Percentiles rank a stretch among this genome's conserved stretches.
phyloP scores from a whole-genome alignment of 352 stramenopile genomes.

The Phytophthora pistaciae region DNA sequence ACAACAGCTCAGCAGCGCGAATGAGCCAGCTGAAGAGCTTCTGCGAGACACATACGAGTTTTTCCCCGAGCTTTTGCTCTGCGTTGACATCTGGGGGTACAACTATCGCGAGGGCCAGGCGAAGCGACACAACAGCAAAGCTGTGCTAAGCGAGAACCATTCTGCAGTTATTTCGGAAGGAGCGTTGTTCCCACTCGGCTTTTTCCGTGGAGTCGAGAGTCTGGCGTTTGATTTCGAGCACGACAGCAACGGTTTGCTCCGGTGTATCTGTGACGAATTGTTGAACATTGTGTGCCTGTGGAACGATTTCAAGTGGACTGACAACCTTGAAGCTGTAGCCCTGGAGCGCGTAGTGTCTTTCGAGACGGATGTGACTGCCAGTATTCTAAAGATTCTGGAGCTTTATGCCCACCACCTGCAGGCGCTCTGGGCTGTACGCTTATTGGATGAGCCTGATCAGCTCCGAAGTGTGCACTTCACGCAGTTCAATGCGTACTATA shows the following conservation, averaged over 20 bases:
- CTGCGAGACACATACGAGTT: conserved; percentile 73
- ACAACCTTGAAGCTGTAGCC: conserved; percentile 55
- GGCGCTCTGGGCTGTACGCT: conserved; percentile 57
- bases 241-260: conserved; percentile 63
- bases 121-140: conserved; percentile 29
- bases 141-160: conserved; percentile 14
- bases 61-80: conserved; percentile 74
- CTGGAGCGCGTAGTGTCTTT: conserved; percentile 67
- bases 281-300: conserved; percentile 78
- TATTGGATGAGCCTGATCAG: conserved; percentile 56
- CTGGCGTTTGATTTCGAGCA: conserved; percentile 73
- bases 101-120: conserved; percentile 49
- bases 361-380: conserved; percentile 65
- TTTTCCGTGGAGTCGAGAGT: conserved; percentile 54
- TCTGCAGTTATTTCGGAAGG: conserved; percentile 7
- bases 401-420: conserved; percentile 67
- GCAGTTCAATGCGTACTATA: conserved; percentile 80
- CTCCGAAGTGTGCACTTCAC: conserved; percentile 67
- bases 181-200: conserved; percentile 47
- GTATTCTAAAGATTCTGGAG: conserved; percentile 71
- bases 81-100: conserved; percentile 71
- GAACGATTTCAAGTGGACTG: conserved; percentile 84
- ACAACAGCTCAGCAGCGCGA: conserved; percentile 22
- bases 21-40: conserved; percentile 55
- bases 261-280: conserved; percentile 79